Evolutionary conservation across 371 early-diverging fungal species (phyloP), one percentile per base, ranked within the genome.

Genomic region (Mucor lusitanicus): DNA sequence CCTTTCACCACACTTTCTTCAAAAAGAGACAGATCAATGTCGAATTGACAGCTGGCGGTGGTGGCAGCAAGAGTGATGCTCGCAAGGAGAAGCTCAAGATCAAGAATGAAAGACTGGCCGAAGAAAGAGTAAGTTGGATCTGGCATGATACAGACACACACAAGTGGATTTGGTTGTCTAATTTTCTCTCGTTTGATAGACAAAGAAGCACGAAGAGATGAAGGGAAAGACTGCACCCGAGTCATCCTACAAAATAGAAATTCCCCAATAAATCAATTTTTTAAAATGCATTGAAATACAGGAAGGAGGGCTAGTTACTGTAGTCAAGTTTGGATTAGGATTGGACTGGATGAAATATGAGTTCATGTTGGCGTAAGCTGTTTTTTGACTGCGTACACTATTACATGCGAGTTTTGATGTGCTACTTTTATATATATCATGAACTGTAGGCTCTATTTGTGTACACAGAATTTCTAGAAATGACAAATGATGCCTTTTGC

Each of bases 11-110:
- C 67, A 81, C 87, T 19, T 71, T 79, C 33, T 85, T 93, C 71
- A 88, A 88, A 23, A 80, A 82, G 59, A 79, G 90, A 73, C 87
- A 88, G 53, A 90, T 93, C 64, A 92, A 90, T 69, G 91, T 93
- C 30, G 92, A 92, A 69, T 67, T 93, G 66, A 92, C 93, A n/a
- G 92, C 88, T 33, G 93, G 93, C 59, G 91, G 91, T 50, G 93
- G 93, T 55, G 93, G 93, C 48, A 88, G 83, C 65, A 86, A 84
- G 77, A 88, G 88, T 71, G 85, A 85, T 33, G 71, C 75, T 17
- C 83, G 92, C 53, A 86, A 79, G 63, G 76, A 89, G 25, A 91
- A 91, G 69, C 72, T 93, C 44, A 83, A 86, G 59, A 71, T 76
- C 3, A 90, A 89, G 67, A 88, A 91, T 46, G 86, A 89, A 30